Evolutionary conservation across 768 basidiomycete genomes (phyloP).

Genomic region (Hygrophorus russula): DNA sequence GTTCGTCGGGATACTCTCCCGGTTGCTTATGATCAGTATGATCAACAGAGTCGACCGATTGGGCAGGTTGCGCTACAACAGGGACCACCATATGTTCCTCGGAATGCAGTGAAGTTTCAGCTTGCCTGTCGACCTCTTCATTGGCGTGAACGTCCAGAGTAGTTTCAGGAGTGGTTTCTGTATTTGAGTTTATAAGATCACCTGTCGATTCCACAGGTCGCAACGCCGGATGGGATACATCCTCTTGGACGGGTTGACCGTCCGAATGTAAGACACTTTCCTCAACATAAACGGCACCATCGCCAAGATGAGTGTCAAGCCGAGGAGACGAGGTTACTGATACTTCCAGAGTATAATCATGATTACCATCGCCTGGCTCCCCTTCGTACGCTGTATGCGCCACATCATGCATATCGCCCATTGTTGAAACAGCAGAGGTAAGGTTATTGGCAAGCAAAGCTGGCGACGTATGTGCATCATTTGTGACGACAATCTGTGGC

Average conservation of each 20-base stretch:
- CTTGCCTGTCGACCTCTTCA: too few relatives aligned
- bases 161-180: too few relatives aligned
- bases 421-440: background rate
- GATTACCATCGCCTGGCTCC: background rate
- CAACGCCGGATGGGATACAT: too few relatives aligned
- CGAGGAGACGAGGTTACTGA: background rate
- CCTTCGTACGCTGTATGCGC: background rate
- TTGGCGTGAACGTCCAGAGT: too few relatives aligned
- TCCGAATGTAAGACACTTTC: background rate
- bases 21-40: conserved; percentile 1
- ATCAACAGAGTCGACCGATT: background rate
- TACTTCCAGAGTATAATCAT: background rate
- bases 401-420: background rate
- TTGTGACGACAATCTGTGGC: background rate
- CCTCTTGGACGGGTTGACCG: background rate
- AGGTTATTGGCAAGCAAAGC: background rate
- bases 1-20: conserved; percentile 4
- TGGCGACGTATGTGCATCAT: background rate
- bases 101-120: too few relatives aligned
- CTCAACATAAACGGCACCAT: background rate
- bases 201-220: too few relatives aligned
- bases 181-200: too few relatives aligned
- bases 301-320: background rate
- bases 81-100: too few relatives aligned
- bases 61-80: background rate